Conservation (phyloP, 2,329 filamentous ascomycete genomes). For the Trichoderma simmonsii region DNA sequence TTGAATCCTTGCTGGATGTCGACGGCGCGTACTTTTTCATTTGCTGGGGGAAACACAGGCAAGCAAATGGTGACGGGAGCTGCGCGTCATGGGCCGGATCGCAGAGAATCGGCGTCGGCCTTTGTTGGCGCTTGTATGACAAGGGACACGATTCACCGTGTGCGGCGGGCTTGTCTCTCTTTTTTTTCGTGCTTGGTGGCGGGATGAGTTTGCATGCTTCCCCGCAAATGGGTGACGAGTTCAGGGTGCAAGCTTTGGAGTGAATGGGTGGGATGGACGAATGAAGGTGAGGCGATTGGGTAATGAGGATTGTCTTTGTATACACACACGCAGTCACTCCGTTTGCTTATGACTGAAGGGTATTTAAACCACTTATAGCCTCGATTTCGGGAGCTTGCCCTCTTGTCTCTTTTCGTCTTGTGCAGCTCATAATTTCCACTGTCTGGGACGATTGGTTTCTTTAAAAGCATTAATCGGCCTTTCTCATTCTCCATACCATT, state of each 20-base stretch:
- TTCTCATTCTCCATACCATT: background rate
- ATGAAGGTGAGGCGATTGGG: background rate
- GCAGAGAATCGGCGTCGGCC: background rate
- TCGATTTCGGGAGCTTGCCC: background rate
- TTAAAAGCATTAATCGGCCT: background rate
- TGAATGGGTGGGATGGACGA: background rate
- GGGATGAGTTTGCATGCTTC: background rate
- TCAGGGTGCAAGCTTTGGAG: background rate
- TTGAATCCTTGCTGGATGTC: background rate
- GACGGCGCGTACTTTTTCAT: background rate
- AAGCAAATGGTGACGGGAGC: slow-evolving; percentile 10
- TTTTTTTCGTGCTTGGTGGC: background rate
- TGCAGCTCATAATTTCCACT: background rate
- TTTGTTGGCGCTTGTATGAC: background rate
- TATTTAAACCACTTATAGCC: background rate
- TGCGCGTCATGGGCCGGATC: slow-evolving; percentile 3
- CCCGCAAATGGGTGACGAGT: background rate
- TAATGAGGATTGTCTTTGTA: background rate
- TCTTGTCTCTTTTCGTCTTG: background rate
- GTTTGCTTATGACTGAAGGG: background rate
- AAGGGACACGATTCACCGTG: background rate
- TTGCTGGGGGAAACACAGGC: background rate
- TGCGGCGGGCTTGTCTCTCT: background rate
- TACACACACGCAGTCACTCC: background rate
- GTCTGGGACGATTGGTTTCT: background rate